Base-by-base conservation (phyloP, 2,329 filamentous ascomycete genomes). In the Colletotrichum navitas region DNA sequence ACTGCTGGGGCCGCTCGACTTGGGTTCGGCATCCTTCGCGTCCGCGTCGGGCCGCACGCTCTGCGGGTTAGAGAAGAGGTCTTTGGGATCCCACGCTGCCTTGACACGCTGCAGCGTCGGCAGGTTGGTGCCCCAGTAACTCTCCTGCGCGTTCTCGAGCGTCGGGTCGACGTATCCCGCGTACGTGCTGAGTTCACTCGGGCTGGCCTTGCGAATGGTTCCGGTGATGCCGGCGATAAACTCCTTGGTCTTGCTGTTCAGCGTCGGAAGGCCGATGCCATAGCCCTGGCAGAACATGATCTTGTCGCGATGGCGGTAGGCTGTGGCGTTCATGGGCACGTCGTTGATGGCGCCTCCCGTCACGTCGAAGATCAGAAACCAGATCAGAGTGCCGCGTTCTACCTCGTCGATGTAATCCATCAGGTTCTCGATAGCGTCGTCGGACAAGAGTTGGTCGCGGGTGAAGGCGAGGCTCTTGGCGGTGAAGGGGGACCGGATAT, bases 211-310 rank as follows among this genome's bases (percentile, higher is more conserved):
- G 45, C 78, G 76, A 47, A 89, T 83, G 36, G 75, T 81, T 16
- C 80, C 72, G 76, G 89, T 85, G 56, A 92, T 81, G 7, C 85
- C 85, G 21, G 82, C 79, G 49, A 91, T 77, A 65, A 91, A 91
- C 0, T 79, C 75, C 66, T 81, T 84, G 2, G 86, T 88, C 16
- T 79, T 81, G n/a, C 81, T 73, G 1, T 81, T 82, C 18, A 90
- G 76, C 1, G 79, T 79, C 0, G 83, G 80, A 0, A 88, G 75
- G 24, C 86, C 87, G 55, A 91, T 76, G 11, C 84, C 88, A 76
- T 91, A 92, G 0, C 86, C 87, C 76, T 92, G 88, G 76, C 90
- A 86, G 81, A 90, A 91, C 79, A 91, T 86, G 51, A 91, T 75
- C 73, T 88, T 88, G 81, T 92, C 88, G 58, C 91, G 86, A 75